phyloP scores from a whole-genome alignment of 108 stramenopile species.

The Bacterosira constricta region DNA sequence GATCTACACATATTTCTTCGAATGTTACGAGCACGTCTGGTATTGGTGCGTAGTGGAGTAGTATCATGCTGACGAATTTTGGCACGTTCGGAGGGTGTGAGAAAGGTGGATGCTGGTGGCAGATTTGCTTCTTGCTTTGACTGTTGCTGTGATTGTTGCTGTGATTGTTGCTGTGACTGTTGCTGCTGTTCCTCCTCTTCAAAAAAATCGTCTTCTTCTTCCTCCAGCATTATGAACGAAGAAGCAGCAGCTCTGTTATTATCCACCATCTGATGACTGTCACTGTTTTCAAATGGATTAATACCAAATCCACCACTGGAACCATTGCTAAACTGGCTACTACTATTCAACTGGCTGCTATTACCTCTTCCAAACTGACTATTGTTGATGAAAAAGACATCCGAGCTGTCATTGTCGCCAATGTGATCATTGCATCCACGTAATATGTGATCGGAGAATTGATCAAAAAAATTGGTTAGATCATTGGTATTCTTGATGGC shows the following conservation, averaged over 20 bases:
- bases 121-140: not conserved
- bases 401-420: not conserved
- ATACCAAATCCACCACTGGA: too few species aligned
- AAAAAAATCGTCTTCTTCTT: not conserved
- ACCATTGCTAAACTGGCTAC: too few species aligned
- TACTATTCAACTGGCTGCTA: too few species aligned
- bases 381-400: not conserved
- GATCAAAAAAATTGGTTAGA: not conserved
- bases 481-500: conserved; percentile 1
- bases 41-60: conserved; percentile 8
- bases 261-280: too few species aligned
- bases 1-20: not conserved
- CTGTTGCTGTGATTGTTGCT: not conserved
- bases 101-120: conserved; percentile 9
- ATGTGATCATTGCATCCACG: conserved; percentile 10
- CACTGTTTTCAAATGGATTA: too few species aligned
- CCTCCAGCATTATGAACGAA: too few species aligned
- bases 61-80: conserved; percentile 7
- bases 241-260: too few species aligned
- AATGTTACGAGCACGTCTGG: not conserved
- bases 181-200: not conserved
- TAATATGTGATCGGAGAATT: conserved; percentile 5
- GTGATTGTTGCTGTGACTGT: not conserved
- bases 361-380: conserved; percentile 9
- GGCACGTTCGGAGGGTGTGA: conserved; percentile 2